Evolutionary conservation across 2,329 filamentous ascomycete species (phyloP).

Genomic region (Diaporthe citrichinensis): DNA sequence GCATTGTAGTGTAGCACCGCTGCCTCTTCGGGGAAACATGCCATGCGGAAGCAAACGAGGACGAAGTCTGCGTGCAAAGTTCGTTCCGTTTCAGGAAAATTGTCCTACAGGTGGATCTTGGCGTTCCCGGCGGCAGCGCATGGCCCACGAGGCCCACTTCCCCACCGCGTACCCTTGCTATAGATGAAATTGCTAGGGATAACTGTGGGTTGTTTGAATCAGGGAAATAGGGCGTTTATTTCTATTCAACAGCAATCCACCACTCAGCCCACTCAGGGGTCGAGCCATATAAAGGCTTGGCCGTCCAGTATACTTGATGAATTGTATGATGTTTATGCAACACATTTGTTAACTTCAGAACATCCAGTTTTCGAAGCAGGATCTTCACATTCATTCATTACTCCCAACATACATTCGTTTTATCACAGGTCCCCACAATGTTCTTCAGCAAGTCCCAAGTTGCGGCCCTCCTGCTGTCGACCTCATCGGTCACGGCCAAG

Average conservation of each 20-base stretch:
- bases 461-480: conserved; percentile 29
- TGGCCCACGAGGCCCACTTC: neutral
- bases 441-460: conserved; percentile 23
- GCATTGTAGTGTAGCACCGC: no score
- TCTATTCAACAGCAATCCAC: neutral
- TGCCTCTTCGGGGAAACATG: neutral
- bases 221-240: conserved; percentile 12
- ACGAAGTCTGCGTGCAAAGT: neutral
- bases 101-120: conserved; percentile 17
- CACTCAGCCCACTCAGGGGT: conserved; percentile 12
- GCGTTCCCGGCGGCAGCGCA: neutral
- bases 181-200: conserved; percentile 24
- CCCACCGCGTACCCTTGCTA: conserved; percentile 4
- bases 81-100: conserved; percentile 21
- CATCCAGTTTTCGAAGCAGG: conserved; percentile 18
- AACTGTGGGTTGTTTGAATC: conserved; percentile 27
- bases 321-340: neutral
- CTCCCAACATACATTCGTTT: conserved; percentile 19
- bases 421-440: conserved; percentile 15
- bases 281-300: neutral
- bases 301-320: neutral
- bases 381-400: conserved; percentile 17
- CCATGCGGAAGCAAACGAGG: neutral
- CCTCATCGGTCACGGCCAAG: conserved; percentile 35
- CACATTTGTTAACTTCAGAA: conserved; percentile 7